A percentile compares a stretch with the other conserved stretches of the same genome.
phyloP scores from a whole-genome alignment of 2,329 filamentous ascomycete species.

The Metarhizium rileyi region DNA sequence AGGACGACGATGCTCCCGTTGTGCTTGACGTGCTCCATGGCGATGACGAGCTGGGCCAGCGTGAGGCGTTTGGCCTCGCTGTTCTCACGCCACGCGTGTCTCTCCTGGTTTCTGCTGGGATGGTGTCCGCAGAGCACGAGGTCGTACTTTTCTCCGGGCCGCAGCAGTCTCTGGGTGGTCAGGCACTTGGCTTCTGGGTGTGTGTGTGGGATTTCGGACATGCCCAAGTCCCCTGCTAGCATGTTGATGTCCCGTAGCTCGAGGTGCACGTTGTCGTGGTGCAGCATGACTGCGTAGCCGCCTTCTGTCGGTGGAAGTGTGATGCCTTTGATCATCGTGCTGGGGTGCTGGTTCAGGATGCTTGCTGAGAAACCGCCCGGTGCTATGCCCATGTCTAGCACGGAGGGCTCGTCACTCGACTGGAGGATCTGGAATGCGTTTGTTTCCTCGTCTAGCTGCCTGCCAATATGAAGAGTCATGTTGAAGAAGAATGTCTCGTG shows the following conservation, averaged over 20 bases:
- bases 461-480: background rate
- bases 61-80: background rate
- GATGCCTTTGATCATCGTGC: background rate
- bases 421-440: background rate
- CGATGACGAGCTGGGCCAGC: background rate
- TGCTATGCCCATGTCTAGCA: background rate
- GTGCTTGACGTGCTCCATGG: background rate
- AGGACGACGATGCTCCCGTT: background rate
- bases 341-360: background rate
- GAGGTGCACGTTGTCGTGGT: background rate
- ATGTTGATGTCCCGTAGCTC: background rate
- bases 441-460: background rate
- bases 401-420: background rate
- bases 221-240: background rate
- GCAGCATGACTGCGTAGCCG: background rate
- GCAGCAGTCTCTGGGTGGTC: background rate
- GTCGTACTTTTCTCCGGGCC: background rate
- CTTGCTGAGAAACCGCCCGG: background rate
- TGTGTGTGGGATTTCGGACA: background rate
- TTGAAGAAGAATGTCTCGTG: background rate
- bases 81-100: background rate
- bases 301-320: background rate
- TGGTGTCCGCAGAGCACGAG: background rate
- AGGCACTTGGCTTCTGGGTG: background rate
- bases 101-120: background rate